Conservation (phyloP, 352 stramenopile genomes). For the Phytophthora pluvialis region DNA sequence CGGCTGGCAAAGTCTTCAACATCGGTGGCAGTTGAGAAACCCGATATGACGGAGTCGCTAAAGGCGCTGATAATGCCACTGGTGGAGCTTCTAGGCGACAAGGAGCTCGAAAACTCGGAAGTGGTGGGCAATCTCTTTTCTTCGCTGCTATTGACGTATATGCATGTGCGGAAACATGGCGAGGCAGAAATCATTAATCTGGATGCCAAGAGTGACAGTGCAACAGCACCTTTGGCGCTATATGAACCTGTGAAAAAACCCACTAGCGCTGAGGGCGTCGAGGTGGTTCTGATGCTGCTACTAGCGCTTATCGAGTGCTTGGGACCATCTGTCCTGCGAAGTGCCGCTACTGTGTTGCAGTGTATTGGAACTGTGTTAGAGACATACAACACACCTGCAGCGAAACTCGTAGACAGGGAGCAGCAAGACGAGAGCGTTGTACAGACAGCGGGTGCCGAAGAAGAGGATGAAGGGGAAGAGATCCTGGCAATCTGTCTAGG, state of each 20-base stretch:
- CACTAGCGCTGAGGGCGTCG: constrained; percentile 42
- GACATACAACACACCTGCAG: constrained; percentile 51
- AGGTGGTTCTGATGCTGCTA: constrained; percentile 70
- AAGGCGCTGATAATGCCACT: constrained; percentile 53
- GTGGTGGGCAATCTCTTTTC: constrained; percentile 82
- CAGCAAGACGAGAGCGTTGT: constrained; percentile 8
- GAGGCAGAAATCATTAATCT: constrained; percentile 5
- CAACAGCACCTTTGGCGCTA: constrained; percentile 16
- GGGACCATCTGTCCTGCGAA: constrained; percentile 75
- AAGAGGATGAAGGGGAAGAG: constrained; percentile 65
- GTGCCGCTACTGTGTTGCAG: constrained; percentile 63
- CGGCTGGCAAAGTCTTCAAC: constrained; percentile 19
- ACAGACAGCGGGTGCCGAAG: constrained; percentile 30
- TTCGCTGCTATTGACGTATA: constrained; percentile 80
- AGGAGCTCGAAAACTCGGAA: constrained; percentile 64
- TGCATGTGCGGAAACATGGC: constrained; percentile 56
- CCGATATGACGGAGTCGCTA: constrained; percentile 30
- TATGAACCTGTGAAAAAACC: constrained; percentile 49
- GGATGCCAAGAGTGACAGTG: neutral
- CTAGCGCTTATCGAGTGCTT: constrained; percentile 77
- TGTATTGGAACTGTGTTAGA: constrained; percentile 76
- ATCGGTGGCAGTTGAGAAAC: constrained; percentile 2
- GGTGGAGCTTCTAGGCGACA: constrained; percentile 62
- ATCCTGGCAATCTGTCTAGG: constrained; percentile 83
- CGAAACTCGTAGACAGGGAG: constrained; percentile 42